phyloP scores from a whole-genome alignment of 148 eudicot genomes.

The Polygonum maritimum region DNA sequence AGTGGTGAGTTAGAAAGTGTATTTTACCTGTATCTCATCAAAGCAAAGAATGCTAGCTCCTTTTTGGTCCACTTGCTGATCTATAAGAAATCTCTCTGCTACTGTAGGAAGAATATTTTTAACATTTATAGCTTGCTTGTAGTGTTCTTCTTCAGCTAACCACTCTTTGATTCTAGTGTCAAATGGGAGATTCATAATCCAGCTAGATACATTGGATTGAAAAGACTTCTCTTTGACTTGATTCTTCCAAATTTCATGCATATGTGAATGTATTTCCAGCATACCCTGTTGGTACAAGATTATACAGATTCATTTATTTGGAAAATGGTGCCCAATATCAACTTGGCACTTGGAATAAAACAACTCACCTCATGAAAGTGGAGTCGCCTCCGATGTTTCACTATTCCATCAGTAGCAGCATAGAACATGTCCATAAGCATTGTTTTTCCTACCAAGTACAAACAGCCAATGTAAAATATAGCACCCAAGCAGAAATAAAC shows the following conservation, averaged over 20 bases:
- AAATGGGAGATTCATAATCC: constrained; percentile 86
- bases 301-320: not conserved
- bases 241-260: constrained; percentile 89
- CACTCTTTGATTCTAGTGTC: constrained; percentile 84
- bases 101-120: constrained; percentile 90
- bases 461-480: not conserved
- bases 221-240: constrained; percentile 62
- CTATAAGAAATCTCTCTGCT: constrained; percentile 85
- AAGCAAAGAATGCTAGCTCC: constrained; percentile 95
- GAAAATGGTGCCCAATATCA: not conserved
- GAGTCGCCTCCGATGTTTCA: constrained; percentile 78
- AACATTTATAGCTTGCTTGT: constrained; percentile 65
- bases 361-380: constrained; percentile 88
- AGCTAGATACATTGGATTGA: constrained; percentile 62
- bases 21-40: constrained; percentile 85
- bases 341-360: not conserved
- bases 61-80: constrained; percentile 30
- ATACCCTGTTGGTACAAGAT: constrained; percentile 56
- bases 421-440: constrained; percentile 99
- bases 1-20: not conserved
- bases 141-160: constrained; percentile 86
- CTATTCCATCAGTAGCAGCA: constrained; percentile 75
- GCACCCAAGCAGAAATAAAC: not conserved
- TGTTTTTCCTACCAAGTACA: constrained; percentile 57
- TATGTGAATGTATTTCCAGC: constrained; percentile 89